Evolutionary conservation across 805 yeast genomes (phyloP).

Genomic region (Blastobotrys americana): DNA sequence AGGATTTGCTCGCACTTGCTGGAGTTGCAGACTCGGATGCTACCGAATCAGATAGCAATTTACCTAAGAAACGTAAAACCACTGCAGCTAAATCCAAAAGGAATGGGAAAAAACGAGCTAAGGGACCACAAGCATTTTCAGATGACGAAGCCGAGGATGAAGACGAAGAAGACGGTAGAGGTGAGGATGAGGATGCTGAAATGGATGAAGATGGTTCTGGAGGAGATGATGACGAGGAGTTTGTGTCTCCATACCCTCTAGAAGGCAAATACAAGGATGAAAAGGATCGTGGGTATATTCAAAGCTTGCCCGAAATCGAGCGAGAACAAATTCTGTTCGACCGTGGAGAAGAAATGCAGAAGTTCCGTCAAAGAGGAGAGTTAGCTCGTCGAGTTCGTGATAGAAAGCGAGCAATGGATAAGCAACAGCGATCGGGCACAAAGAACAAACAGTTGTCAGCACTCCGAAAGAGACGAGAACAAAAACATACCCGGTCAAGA

Average conservation of each 20-base stretch:
- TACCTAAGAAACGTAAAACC: slow-evolving; percentile 8
- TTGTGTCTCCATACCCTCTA: slow-evolving; percentile 75
- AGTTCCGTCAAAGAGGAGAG: slow-evolving; percentile 73
- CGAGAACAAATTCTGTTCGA: slow-evolving; percentile 89
- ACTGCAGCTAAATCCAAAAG: slow-evolving; percentile 8
- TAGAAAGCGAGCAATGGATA: slow-evolving; percentile 26
- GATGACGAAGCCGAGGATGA: slow-evolving; percentile 35
- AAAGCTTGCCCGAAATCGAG: slow-evolving; percentile 76
- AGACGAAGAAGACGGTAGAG: slow-evolving; percentile 27
- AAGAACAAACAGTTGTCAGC: slow-evolving; percentile 53
- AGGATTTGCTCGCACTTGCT: slow-evolving; percentile 92
- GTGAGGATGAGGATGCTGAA: slow-evolving; percentile 35
- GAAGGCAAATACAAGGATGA: slow-evolving; percentile 88
- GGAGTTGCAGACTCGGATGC: slow-evolving; percentile 52
- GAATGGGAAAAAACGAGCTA: slow-evolving; percentile 7
- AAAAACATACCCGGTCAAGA: slow-evolving; percentile 29
- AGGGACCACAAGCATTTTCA: slow-evolving; percentile 5
- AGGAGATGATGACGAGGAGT: slow-evolving; percentile 32
- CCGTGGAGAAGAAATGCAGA: slow-evolving; percentile 86
- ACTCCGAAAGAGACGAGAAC: slow-evolving; percentile 68
- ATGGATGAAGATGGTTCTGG: slow-evolving; percentile 32
- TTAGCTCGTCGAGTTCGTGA: slow-evolving; percentile 70
- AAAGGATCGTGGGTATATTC: slow-evolving; percentile 51
- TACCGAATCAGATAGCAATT: slow-evolving; percentile 15
- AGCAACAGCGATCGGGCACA: slow-evolving; percentile 21